These are phyloP conservation scores for Hericium coralloides DNA, from an alignment of 768 basidiomycete genomes.

Conservation along the genomic window DNA sequence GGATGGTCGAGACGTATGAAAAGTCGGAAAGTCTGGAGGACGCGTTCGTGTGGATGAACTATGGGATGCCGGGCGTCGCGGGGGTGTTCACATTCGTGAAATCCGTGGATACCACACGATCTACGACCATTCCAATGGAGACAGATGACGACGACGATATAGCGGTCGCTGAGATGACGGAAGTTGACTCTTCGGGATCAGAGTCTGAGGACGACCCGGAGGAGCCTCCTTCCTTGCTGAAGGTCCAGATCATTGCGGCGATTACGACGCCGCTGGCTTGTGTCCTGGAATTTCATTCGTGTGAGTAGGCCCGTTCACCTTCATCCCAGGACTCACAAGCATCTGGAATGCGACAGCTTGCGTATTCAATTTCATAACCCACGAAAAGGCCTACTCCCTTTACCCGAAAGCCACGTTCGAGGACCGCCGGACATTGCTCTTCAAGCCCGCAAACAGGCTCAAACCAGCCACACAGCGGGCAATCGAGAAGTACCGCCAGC, in stretches of 20 bases:
- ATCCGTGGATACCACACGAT: too few species aligned
- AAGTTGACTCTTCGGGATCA: not conserved
- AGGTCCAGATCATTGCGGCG: not conserved
- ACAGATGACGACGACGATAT: not conserved
- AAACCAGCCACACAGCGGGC: not conserved
- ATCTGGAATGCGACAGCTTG: not conserved
- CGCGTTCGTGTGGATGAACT: too few species aligned
- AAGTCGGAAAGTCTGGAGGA: too few species aligned
- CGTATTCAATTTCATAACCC: not conserved
- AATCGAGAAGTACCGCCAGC: not conserved
- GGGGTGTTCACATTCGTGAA: too few species aligned
- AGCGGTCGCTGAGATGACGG: not conserved
- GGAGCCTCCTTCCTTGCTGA: not conserved
- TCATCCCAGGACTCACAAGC: not conserved
- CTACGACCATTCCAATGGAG: too few species aligned
- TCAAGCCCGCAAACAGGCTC: not conserved
- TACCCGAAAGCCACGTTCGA: not conserved
- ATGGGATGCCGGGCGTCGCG: too few species aligned
- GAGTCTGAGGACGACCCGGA: not conserved
- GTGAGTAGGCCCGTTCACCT: not conserved
- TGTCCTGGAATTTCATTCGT: not conserved
- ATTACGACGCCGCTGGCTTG: not conserved
- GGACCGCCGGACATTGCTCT: not conserved
- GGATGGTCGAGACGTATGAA: too few species aligned
- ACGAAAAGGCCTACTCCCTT: not conserved